These are phyloP conservation scores for Diospyros kaki DNA, from an alignment of 148 eudicot species.

Conservation along the genomic window DNA sequence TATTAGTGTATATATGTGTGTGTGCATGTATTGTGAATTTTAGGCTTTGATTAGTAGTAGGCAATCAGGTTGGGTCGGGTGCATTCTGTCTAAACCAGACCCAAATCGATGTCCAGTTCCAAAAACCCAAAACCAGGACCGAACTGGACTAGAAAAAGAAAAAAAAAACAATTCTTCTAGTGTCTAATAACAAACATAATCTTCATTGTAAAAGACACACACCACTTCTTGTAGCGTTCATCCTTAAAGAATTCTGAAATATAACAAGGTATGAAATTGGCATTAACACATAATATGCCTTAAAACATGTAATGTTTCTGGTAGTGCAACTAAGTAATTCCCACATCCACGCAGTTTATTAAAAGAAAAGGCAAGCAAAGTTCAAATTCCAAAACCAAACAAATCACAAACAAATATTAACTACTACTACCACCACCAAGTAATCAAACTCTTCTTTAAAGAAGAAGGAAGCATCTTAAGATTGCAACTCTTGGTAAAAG, in stretches of 20 bases:
- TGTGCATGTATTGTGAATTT: no score
- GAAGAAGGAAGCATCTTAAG: background rate
- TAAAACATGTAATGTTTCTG: background rate
- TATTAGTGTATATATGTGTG: no score
- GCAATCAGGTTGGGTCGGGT: no score
- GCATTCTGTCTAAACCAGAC: no score
- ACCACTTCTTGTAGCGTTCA: background rate
- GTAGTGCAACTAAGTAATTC: background rate
- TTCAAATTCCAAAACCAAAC: background rate
- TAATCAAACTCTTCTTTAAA: no score
- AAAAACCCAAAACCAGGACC: no score
- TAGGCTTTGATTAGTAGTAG: no score
- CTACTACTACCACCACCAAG: background rate
- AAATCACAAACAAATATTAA: background rate
- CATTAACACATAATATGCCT: background rate
- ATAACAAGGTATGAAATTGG: background rate
- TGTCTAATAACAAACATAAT: no score
- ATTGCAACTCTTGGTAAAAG: background rate
- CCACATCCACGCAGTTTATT: background rate
- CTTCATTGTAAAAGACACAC: no score
- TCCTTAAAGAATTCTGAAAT: background rate
- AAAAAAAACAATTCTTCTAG: no score
- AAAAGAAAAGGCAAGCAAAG: background rate
- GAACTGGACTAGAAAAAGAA: no score
- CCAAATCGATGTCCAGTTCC: no score